These are phyloP conservation scores for Carex arenaria DNA, from an alignment of 202 grass and related monocot species.

Conservation along the genomic window DNA sequence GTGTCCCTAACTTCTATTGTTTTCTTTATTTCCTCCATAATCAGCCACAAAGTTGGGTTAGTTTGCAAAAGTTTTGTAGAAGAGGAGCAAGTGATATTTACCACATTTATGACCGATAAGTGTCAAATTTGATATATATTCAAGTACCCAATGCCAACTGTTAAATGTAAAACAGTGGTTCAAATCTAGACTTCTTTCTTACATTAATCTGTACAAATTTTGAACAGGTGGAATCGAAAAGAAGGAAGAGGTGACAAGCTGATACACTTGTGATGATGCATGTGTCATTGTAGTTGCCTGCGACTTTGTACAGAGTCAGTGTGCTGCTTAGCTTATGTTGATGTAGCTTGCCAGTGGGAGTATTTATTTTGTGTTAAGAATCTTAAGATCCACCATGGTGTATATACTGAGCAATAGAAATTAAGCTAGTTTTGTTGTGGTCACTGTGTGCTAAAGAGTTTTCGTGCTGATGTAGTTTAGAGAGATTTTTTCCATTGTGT, in stretches of 20 bases:
- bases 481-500: constrained; percentile 15
- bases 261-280: not conserved
- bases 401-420: constrained; percentile 20
- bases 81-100: not conserved
- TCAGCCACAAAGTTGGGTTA: not conserved
- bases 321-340: constrained; percentile 23
- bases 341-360: constrained; percentile 6
- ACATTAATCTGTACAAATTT: not conserved
- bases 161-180: not conserved
- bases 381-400: constrained; percentile 23
- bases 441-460: constrained; percentile 17
- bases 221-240: constrained; percentile 17
- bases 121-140: not conserved
- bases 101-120: not conserved
- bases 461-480: not conserved
- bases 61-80: not conserved
- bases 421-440: constrained; percentile 16
- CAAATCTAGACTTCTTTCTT: not conserved
- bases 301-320: constrained; percentile 27
- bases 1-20: not conserved
- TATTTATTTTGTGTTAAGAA: constrained; percentile 21
- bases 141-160: not conserved
- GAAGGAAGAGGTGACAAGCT: constrained; percentile 28
- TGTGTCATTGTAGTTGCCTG: not conserved
- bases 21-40: not conserved